phyloP scores from a whole-genome alignment of 176 grass and related monocot species.

The Cenchrus fungigraminus region DNA sequence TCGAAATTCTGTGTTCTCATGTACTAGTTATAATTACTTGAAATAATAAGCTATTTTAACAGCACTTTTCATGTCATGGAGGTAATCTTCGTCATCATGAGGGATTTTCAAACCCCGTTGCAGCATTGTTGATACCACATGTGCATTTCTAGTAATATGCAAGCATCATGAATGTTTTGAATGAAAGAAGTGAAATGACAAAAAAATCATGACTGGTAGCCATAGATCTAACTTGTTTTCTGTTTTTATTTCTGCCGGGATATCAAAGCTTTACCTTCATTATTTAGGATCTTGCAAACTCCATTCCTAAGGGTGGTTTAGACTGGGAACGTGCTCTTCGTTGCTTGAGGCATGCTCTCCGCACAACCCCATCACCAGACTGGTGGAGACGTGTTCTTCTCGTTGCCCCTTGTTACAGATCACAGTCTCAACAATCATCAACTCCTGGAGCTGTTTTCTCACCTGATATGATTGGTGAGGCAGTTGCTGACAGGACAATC shows the following conservation, averaged over 20 bases:
- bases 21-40: conserved; percentile 15
- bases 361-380: conserved; percentile 93
- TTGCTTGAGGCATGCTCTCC: conserved; percentile 94
- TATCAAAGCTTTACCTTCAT: conserved; percentile 34
- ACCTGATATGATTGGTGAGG: conserved; percentile 96
- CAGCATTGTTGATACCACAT: neutral
- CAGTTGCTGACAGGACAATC: conserved; percentile 90
- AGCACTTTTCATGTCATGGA: conserved; percentile 18
- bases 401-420: conserved; percentile 94
- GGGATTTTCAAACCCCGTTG: neutral
- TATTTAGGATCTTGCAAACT: conserved; percentile 88
- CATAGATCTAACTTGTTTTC: conserved; percentile 2
- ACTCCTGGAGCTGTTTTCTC: conserved; percentile 97
- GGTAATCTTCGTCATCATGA: neutral
- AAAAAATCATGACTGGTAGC: conserved; percentile 22
- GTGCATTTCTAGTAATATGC: conserved; percentile 9
- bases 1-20: conserved; percentile 15
- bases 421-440: conserved; percentile 69
- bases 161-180: conserved; percentile 4
- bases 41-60: conserved; percentile 19
- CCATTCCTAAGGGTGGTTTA: conserved; percentile 86
- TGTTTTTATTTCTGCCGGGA: conserved; percentile 1
- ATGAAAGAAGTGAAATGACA: conserved; percentile 17
- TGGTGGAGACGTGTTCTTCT: conserved; percentile 99
- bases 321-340: conserved; percentile 98